These are phyloP conservation scores for Pachysandra terminalis DNA, from an alignment of 164 flowering plant genomes.

Conservation along the genomic window DNA sequence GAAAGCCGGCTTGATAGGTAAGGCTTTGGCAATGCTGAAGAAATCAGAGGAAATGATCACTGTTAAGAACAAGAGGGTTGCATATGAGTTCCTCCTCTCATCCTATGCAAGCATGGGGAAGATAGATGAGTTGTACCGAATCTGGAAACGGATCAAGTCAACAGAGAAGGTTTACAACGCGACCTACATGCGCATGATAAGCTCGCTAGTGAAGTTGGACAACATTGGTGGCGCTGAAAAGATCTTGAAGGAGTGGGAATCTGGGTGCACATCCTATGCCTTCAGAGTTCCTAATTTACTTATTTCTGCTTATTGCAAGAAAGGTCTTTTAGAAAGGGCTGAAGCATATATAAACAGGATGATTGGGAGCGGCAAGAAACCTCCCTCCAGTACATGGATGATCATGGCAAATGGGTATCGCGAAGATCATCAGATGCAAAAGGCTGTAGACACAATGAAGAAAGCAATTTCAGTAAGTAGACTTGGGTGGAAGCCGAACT, in stretches of 20 bases:
- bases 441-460: slow-evolving; percentile 43
- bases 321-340: slow-evolving; percentile 40
- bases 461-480: slow-evolving; percentile 25
- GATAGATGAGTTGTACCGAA: slow-evolving; percentile 29
- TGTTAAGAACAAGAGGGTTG: slow-evolving; percentile 3
- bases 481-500: slow-evolving; percentile 26
- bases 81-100: slow-evolving; percentile 25
- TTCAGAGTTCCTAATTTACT: slow-evolving; percentile 36
- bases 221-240: slow-evolving; percentile 45
- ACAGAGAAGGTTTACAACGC: slow-evolving; percentile 20
- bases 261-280: slow-evolving; percentile 21
- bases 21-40: slow-evolving; percentile 27
- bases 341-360: slow-evolving; percentile 27
- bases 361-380: slow-evolving; percentile 29
- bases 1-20: slow-evolving; percentile 32
- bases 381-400: slow-evolving; percentile 26
- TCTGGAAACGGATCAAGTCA: slow-evolving; percentile 36
- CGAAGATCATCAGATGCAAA: slow-evolving; percentile 19
- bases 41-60: slow-evolving; percentile 21
- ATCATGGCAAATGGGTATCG: slow-evolving; percentile 32
- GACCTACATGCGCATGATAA: slow-evolving; percentile 30
- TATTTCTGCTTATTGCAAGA: slow-evolving; percentile 34
- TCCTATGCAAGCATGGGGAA: slow-evolving; percentile 34
- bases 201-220: slow-evolving; percentile 34
- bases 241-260: slow-evolving; percentile 44